Conservation (phyloP, 2,329 filamentous ascomycete species). For the Diatrype stigma region DNA sequence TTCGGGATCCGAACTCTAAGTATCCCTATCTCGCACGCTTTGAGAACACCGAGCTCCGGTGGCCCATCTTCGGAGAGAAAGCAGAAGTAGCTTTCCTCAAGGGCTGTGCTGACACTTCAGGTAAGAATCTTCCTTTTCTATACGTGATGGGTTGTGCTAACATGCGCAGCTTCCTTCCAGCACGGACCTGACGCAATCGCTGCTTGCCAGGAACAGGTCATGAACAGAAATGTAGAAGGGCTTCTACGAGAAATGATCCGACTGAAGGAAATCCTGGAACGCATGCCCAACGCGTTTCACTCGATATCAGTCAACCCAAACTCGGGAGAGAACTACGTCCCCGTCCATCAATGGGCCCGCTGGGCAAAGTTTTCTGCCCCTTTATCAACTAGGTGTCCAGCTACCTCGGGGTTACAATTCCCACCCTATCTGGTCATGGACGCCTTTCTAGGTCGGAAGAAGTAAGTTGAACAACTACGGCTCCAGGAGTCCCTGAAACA, state of each 20-base stretch:
- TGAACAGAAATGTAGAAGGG: constrained; percentile 47
- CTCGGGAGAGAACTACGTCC: constrained; percentile 47
- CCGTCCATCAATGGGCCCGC: constrained; percentile 44
- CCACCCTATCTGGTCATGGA: constrained; percentile 52
- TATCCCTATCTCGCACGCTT: constrained; percentile 48
- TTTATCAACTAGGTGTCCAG: constrained; percentile 45
- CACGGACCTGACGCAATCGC: constrained; percentile 49
- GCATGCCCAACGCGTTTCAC: constrained; percentile 51
- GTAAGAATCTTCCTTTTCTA: constrained; percentile 14
- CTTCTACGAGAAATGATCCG: constrained; percentile 46
- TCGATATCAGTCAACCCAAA: constrained; percentile 50
- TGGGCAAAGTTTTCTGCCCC: constrained; percentile 50
- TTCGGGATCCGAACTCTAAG: constrained; percentile 43
- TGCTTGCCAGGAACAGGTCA: constrained; percentile 49
- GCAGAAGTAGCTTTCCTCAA: constrained; percentile 50
- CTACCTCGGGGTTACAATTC: constrained; percentile 48
- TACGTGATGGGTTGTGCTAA: neutral
- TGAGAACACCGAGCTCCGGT: constrained; percentile 50
- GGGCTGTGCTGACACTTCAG: constrained; percentile 43
- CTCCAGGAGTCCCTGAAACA: neutral
- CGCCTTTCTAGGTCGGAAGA: constrained; percentile 48
- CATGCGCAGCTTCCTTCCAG: constrained; percentile 39
- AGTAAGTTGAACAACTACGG: constrained; percentile 12
- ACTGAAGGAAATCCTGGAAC: constrained; percentile 49
- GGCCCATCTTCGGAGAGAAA: constrained; percentile 50